Percentiles rank a stretch among this genome's conserved stretches.
These are phyloP conservation scores for Tylopilus felleus DNA, from an alignment of 768 basidiomycete species.

Conservation along the genomic window DNA sequence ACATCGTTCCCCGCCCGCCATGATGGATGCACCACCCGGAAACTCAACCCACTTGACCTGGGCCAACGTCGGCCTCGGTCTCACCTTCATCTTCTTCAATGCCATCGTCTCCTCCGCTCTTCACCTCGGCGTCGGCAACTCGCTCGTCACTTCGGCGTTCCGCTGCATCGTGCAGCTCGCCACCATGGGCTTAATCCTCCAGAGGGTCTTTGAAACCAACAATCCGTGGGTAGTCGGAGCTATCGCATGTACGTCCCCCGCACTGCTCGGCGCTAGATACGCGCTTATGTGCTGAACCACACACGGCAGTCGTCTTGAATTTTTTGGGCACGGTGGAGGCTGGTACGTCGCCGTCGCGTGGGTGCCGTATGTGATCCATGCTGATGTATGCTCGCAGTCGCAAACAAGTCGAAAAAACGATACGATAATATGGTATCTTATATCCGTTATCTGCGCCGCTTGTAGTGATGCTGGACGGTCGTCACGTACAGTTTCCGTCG, in stretches of 20 bases:
- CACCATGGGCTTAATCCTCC: slow-evolving; percentile 65
- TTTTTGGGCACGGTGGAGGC: slow-evolving; percentile 75
- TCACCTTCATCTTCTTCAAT: slow-evolving; percentile 75
- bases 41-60: slow-evolving; percentile 46
- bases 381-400: slow-evolving; percentile 41
- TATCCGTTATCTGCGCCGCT: background rate
- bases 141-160: slow-evolving; percentile 64
- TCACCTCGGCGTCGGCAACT: slow-evolving; percentile 64
- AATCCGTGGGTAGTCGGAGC: slow-evolving; percentile 72
- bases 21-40: slow-evolving; percentile 31
- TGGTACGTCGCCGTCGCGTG: slow-evolving; percentile 39
- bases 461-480: slow-evolving; percentile 6
- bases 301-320: slow-evolving; percentile 57
- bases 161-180: slow-evolving; percentile 79
- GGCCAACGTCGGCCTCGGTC: slow-evolving; percentile 72
- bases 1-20: background rate
- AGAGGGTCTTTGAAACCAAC: slow-evolving; percentile 71
- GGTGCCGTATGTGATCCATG: background rate
- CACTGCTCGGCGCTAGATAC: background rate
- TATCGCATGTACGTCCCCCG: slow-evolving; percentile 58
- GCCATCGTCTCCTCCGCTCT: slow-evolving; percentile 60
- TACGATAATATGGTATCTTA: slow-evolving; percentile 66
- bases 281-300: background rate
- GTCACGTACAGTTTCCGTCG: slow-evolving; percentile 48
- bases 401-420: slow-evolving; percentile 74